phyloP scores from a whole-genome alignment of 208 protist species.

The Entamoeba histolytica region DNA sequence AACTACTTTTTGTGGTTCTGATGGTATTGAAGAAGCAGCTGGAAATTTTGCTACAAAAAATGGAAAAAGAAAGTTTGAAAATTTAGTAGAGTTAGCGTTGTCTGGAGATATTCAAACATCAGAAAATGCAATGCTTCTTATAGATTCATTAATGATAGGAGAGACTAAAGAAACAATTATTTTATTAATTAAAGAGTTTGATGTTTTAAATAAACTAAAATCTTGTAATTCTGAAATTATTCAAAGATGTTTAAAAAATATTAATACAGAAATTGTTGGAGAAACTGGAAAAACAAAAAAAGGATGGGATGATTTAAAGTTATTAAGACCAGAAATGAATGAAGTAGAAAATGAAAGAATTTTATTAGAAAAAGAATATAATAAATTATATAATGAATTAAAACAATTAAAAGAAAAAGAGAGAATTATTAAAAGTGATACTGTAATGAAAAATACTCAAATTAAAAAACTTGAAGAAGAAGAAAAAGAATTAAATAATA shows the following conservation, averaged over 20 bases:
- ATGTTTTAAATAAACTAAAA: neutral
- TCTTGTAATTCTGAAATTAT: neutral
- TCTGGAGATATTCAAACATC: neutral
- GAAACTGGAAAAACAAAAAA: neutral
- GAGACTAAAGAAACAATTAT: neutral
- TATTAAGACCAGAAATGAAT: neutral
- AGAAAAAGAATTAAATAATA: neutral
- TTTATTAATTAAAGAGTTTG: neutral
- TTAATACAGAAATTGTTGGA: neutral
- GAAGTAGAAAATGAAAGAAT: neutral
- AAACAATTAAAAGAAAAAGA: neutral
- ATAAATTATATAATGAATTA: neutral
- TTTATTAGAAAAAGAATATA: neutral
- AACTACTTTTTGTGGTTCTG: neutral
- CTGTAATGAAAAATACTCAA: neutral
- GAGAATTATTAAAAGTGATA: neutral
- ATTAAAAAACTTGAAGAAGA: neutral
- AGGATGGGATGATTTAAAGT: neutral
- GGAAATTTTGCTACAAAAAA: neutral
- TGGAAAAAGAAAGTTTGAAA: neutral
- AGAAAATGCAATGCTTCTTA: neutral
- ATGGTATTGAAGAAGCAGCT: neutral
- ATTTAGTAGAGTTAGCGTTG: neutral
- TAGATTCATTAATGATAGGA: neutral
- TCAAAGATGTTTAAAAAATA: neutral